These are phyloP conservation scores for Talaromyces sp. DNA, from an alignment of 2,329 filamentous ascomycete species.

Conservation along the genomic window DNA sequence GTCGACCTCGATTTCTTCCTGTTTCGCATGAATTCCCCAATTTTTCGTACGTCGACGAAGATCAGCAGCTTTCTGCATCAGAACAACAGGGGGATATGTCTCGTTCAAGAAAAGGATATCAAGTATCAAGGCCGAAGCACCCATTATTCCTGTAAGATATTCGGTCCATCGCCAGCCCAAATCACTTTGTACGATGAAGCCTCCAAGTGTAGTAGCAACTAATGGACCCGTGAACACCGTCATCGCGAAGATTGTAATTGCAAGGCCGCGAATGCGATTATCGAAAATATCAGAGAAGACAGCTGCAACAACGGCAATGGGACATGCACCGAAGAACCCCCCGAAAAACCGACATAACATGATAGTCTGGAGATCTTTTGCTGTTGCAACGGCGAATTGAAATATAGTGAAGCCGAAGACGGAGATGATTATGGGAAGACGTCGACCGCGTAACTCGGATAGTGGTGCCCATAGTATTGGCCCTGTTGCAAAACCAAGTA, in stretches of 20 bases:
- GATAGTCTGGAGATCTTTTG: slow-evolving; percentile 57
- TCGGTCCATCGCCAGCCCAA: background rate
- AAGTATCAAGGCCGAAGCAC: slow-evolving; percentile 23
- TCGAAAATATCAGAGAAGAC: slow-evolving; percentile 62
- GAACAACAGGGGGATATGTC: slow-evolving; percentile 60
- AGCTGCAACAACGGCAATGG: slow-evolving; percentile 56
- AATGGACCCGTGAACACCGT: background rate
- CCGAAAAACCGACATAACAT: slow-evolving; percentile 57
- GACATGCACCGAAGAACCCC: slow-evolving; percentile 58
- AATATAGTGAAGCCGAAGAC: slow-evolving; percentile 57
- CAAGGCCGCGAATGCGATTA: slow-evolving; percentile 48
- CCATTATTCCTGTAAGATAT: background rate
- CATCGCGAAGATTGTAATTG: slow-evolving; percentile 41
- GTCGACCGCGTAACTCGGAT: slow-evolving; percentile 54
- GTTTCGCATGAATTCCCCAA: slow-evolving; percentile 53
- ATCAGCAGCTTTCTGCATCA: slow-evolving; percentile 51
- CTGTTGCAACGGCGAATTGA: slow-evolving; percentile 51
- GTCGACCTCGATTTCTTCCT: slow-evolving; percentile 41
- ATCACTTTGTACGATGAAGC: background rate
- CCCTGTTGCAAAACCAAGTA: slow-evolving; percentile 54
- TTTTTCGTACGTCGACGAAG: slow-evolving; percentile 16
- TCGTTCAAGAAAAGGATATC: slow-evolving; percentile 58
- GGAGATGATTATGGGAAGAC: slow-evolving; percentile 50
- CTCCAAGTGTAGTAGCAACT: background rate
- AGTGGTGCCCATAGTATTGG: slow-evolving; percentile 57